Conservation (phyloP, 352 stramenopile genomes). For the Phytophthora agathidicida region DNA sequence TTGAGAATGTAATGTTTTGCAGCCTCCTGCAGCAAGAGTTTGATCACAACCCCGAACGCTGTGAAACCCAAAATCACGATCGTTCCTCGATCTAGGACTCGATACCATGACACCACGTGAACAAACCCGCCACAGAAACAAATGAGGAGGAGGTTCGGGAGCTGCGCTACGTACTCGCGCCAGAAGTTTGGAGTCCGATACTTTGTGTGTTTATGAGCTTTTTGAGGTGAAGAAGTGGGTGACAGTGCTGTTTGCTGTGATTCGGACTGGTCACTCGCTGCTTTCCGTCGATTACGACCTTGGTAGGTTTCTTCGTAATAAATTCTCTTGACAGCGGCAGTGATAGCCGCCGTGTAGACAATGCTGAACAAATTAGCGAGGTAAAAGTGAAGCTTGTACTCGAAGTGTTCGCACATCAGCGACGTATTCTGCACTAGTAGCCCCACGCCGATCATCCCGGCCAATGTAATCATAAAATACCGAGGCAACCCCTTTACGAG, state of each 20-base stretch:
- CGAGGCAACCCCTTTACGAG: slow-evolving; percentile 2
- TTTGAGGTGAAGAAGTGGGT: neutral
- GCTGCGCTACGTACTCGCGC: neutral
- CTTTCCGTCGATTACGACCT: slow-evolving; percentile 5
- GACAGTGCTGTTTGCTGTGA: neutral
- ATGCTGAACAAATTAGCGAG: slow-evolving; percentile 16
- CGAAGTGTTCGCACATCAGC: slow-evolving; percentile 15
- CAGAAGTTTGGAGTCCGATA: slow-evolving; percentile 10
- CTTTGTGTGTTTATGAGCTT: neutral
- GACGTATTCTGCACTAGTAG: slow-evolving; percentile 23
- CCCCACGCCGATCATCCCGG: slow-evolving; percentile 9
- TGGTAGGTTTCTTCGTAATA: slow-evolving; percentile 24
- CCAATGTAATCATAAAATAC: slow-evolving; percentile 8
- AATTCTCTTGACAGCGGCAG: slow-evolving; percentile 4
- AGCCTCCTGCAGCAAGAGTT: slow-evolving; percentile 39
- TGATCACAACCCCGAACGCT: slow-evolving; percentile 30
- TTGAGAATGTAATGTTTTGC: slow-evolving; percentile 30
- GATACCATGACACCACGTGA: slow-evolving; percentile 23
- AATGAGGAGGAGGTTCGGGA: neutral
- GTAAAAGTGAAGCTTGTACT: slow-evolving; percentile 42
- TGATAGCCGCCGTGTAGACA: slow-evolving; percentile 14
- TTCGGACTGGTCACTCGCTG: neutral
- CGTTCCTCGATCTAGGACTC: slow-evolving; percentile 5
- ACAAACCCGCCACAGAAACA: slow-evolving; percentile 26
- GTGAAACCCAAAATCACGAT: slow-evolving; percentile 28